phyloP scores from a whole-genome alignment of 768 basidiomycete species.

The Tephrocybe sp. region DNA sequence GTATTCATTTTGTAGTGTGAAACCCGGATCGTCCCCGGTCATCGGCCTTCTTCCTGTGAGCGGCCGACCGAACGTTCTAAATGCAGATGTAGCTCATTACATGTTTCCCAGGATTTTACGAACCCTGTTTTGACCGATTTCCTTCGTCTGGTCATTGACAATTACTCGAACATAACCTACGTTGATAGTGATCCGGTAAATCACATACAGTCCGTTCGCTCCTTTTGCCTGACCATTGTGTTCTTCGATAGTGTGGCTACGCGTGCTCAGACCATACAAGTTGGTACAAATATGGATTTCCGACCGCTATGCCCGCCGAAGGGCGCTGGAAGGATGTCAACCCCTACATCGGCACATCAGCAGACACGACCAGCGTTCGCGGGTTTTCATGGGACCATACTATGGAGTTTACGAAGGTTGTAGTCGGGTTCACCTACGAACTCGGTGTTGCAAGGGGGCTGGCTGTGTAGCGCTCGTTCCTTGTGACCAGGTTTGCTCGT shows the following conservation, averaged over 20 bases:
- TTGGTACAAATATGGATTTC: constrained; percentile 64
- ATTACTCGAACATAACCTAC: constrained; percentile 42
- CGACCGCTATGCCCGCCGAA: constrained; percentile 30
- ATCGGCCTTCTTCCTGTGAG: constrained; percentile 34
- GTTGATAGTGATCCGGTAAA: constrained; percentile 38
- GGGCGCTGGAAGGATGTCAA: constrained; percentile 23
- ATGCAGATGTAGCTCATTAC: constrained; percentile 11
- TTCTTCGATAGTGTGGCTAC: constrained; percentile 39
- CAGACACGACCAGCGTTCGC: constrained; percentile 33
- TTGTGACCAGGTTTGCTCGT: too few relatives aligned
- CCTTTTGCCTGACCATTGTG: neutral
- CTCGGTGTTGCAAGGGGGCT: too few relatives aligned
- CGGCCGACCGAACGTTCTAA: neutral
- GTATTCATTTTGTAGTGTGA: constrained; percentile 44
- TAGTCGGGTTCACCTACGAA: constrained; percentile 17
- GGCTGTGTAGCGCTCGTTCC: too few relatives aligned
- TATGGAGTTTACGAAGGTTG: constrained; percentile 57
- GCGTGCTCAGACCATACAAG: constrained; percentile 72
- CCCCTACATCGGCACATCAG: constrained; percentile 41
- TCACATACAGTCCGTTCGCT: too few relatives aligned
- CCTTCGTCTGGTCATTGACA: constrained; percentile 38
- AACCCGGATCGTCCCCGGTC: constrained; percentile 37
- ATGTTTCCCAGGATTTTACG: constrained; percentile 24
- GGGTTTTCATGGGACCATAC: constrained; percentile 62
- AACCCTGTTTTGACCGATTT: constrained; percentile 39